phyloP scores from a whole-genome alignment of 106 monocot genomes.

The Dendrobium huoshanense region DNA sequence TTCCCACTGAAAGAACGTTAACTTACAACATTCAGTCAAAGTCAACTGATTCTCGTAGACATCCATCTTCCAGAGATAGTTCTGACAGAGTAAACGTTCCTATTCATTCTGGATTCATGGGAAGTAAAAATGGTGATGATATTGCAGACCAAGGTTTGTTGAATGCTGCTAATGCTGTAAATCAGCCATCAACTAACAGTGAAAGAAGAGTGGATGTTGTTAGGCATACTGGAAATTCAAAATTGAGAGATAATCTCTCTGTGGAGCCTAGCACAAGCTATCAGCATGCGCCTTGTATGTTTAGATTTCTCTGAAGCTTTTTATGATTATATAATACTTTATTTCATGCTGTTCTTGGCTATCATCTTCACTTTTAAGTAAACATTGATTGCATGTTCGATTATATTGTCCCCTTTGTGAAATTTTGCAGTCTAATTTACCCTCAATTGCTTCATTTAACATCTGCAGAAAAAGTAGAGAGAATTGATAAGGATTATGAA shows the following conservation, averaged over 20 bases:
- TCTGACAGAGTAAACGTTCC: slow-evolving; percentile 26
- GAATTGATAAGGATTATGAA: too few relatives aligned
- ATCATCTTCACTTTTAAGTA: background rate
- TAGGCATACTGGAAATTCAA: slow-evolving; percentile 26
- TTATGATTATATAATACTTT: background rate
- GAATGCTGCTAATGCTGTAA: slow-evolving; percentile 32
- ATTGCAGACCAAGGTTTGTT: slow-evolving; percentile 23
- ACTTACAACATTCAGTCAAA: slow-evolving; percentile 36
- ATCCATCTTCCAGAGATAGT: slow-evolving; percentile 31
- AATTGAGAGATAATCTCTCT: slow-evolving; percentile 21
- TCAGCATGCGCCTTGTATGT: slow-evolving; percentile 64
- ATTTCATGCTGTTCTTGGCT: background rate
- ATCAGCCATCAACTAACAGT: slow-evolving; percentile 21
- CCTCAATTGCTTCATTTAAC: background rate
- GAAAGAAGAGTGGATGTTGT: slow-evolving; percentile 30
- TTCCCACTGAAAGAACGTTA: slow-evolving; percentile 21
- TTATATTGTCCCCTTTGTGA: background rate
- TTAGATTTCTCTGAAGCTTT: background rate
- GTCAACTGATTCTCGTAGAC: slow-evolving; percentile 31
- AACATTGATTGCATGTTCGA: background rate
- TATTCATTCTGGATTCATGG: slow-evolving; percentile 20
- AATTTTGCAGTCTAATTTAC: background rate
- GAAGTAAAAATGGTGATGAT: slow-evolving; percentile 11
- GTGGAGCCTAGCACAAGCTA: slow-evolving; percentile 42
- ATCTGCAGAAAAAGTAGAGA: background rate